Percentiles rank a stretch among this genome's conserved stretches.
Evolutionary conservation across 163 green algal genomes (phyloP).

Genomic region (Chlamydomonas reinhardtii): DNA sequence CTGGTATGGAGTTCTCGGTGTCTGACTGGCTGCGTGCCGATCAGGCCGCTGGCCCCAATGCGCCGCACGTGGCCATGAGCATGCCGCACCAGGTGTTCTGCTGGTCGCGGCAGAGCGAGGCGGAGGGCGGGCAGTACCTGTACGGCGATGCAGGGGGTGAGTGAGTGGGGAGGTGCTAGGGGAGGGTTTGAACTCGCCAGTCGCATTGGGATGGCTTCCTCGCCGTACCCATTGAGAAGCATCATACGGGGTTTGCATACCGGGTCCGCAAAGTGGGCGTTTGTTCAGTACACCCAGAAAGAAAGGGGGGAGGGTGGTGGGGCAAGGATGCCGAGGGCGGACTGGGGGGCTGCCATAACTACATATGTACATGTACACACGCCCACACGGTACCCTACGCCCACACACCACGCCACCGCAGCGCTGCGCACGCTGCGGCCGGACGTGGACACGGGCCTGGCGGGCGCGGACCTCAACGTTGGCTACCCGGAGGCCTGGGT

Average conservation of each 20-base stretch:
- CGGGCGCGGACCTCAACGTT: conserved; percentile 48
- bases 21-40: neutral
- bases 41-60: too few relatives aligned
- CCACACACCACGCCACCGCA: neutral
- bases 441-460: neutral
- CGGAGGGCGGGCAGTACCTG: conserved; percentile 19
- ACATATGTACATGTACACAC: neutral
- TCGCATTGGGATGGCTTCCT: too few relatives aligned
- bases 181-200: neutral
- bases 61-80: neutral
- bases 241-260: too few relatives aligned
- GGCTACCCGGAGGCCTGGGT: conserved; percentile 48
- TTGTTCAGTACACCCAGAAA: too few relatives aligned
- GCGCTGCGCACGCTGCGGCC: conserved; percentile 29
- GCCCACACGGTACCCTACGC: too few relatives aligned
- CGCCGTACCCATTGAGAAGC: too few relatives aligned
- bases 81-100: conserved; percentile 7
- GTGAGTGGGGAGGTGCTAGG: neutral
- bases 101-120: conserved; percentile 7
- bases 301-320: too few relatives aligned
- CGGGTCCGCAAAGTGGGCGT: too few relatives aligned
- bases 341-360: too few relatives aligned
- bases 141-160: conserved; percentile 27
- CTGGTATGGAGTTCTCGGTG: conserved; percentile 2
- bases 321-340: too few relatives aligned